These are phyloP conservation scores for Diaporthe sp. DNA, from an alignment of 2,329 filamentous ascomycete genomes.

Conservation along the genomic window DNA sequence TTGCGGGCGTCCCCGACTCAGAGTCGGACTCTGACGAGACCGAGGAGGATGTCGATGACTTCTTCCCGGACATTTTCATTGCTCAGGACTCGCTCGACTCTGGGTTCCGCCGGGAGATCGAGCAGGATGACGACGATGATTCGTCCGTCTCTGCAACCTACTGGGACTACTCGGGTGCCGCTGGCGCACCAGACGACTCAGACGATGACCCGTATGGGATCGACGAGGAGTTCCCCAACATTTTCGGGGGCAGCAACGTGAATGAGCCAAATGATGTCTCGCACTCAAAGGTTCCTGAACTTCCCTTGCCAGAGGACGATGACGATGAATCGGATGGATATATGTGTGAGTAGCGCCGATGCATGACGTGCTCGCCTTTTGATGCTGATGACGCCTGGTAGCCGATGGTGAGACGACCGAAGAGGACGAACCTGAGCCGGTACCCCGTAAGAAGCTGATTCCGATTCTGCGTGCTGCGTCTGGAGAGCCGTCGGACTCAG, in stretches of 20 bases:
- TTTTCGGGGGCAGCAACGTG: constrained; percentile 24
- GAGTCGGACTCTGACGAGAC: constrained; percentile 74
- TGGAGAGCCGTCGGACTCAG: constrained; percentile 60
- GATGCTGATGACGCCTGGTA: constrained; percentile 58
- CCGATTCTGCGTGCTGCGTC: constrained; percentile 27
- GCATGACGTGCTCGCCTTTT: constrained; percentile 35
- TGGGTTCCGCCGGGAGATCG: constrained; percentile 79
- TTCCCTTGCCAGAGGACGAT: constrained; percentile 35
- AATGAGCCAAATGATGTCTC: neutral
- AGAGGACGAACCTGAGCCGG: constrained; percentile 68
- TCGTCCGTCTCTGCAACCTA: constrained; percentile 71
- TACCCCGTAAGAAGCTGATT: constrained; percentile 61
- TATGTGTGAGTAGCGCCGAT: constrained; percentile 65
- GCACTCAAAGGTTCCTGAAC: constrained; percentile 22
- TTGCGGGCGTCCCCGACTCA: constrained; percentile 75
- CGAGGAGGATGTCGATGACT: constrained; percentile 72
- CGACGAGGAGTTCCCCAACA: constrained; percentile 34
- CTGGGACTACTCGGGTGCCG: constrained; percentile 72
- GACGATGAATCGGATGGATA: constrained; percentile 62
- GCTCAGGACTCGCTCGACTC: constrained; percentile 81
- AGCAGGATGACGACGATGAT: constrained; percentile 71
- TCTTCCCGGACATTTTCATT: constrained; percentile 85
- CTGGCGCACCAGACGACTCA: constrained; percentile 53
- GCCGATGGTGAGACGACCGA: constrained; percentile 75
- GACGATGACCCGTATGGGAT: constrained; percentile 45